These are phyloP conservation scores for Iris pallida DNA, from an alignment of 116 monocot genomes.

Conservation along the genomic window DNA sequence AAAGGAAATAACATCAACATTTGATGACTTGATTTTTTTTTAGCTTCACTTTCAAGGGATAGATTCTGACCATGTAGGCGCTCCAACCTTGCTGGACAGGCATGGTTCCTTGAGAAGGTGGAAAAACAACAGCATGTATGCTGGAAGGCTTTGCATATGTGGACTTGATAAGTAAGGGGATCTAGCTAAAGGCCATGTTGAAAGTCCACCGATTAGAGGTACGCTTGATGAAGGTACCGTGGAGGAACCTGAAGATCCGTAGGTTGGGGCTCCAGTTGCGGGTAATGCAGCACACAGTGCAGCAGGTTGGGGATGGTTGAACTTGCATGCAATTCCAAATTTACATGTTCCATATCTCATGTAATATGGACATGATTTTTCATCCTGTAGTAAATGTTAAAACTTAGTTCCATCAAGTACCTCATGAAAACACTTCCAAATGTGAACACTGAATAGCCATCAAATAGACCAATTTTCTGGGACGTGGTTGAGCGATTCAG, in stretches of 20 bases:
- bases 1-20: too few relatives aligned
- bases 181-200: constrained; percentile 52
- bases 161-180: constrained; percentile 42
- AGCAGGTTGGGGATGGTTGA: constrained; percentile 77
- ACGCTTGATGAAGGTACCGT: constrained; percentile 31
- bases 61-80: constrained; percentile 58
- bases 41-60: not conserved
- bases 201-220: constrained; percentile 57
- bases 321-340: constrained; percentile 80
- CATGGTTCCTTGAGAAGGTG: constrained; percentile 44
- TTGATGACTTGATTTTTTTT: too few relatives aligned
- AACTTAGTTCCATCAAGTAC: not conserved
- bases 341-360: constrained; percentile 84
- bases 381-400: constrained; percentile 38
- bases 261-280: constrained; percentile 33
- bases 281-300: constrained; percentile 30
- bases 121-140: constrained; percentile 53
- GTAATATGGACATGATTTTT: constrained; percentile 83
- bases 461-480: not conserved
- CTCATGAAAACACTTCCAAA: not conserved
- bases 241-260: constrained; percentile 35
- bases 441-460: not conserved
- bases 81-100: constrained; percentile 65
- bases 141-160: constrained; percentile 41
- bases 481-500: not conserved